Conservation (phyloP, 2,329 filamentous ascomycete genomes). For the Colletotrichum tamarilloi region DNA sequence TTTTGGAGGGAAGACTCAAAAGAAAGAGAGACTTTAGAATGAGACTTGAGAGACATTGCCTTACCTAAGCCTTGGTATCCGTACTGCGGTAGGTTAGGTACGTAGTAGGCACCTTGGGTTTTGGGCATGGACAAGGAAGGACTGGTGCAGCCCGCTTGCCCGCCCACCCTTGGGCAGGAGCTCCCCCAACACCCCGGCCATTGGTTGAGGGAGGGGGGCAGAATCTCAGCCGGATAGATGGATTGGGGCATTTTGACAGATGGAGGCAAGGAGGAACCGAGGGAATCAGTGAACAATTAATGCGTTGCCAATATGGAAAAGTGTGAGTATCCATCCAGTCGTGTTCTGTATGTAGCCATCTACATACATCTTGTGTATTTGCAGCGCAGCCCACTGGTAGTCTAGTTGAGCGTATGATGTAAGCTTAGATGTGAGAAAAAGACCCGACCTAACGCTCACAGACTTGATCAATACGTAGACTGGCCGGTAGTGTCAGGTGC, state of each 20-base stretch:
- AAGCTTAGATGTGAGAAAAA: conserved; percentile 1
- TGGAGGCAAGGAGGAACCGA: not conserved
- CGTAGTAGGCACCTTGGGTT: not conserved
- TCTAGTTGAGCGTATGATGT: not conserved
- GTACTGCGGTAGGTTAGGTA: not conserved
- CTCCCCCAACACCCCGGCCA: conserved; percentile 43
- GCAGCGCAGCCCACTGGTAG: not conserved
- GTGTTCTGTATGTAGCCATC: not conserved
- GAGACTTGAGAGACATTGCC: conserved; percentile 1
- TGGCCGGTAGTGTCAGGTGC: not conserved
- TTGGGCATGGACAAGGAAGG: conserved; percentile 20
- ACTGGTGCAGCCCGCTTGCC: conserved; percentile 30
- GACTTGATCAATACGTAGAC: not conserved
- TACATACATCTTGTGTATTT: not conserved
- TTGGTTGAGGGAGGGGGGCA: conserved; percentile 39
- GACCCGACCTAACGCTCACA: conserved; percentile 4
- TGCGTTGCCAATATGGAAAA: not conserved
- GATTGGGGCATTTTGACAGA: conserved; percentile 4
- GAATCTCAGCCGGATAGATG: conserved; percentile 11
- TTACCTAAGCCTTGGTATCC: not conserved
- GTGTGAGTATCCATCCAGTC: not conserved
- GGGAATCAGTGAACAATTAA: not conserved
- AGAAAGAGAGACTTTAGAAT: not conserved
- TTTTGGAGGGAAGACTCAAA: not conserved
- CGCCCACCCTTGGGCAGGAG: conserved; percentile 22